Conservation (phyloP, 2,329 filamentous ascomycete genomes). For the Cladosporium halotolerans region DNA sequence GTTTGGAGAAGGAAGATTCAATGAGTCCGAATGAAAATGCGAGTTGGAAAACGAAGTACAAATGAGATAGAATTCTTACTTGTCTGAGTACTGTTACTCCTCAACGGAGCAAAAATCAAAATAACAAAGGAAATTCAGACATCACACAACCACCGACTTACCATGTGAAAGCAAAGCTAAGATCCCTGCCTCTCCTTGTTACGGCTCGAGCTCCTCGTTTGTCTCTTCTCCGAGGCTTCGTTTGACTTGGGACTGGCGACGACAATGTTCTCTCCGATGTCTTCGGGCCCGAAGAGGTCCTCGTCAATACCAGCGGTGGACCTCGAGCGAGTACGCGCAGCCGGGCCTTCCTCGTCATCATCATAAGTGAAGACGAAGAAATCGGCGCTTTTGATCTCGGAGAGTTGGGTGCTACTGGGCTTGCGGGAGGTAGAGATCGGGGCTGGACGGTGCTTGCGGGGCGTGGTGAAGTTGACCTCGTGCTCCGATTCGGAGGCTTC, state of each 20-base stretch:
- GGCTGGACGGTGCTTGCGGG: neutral
- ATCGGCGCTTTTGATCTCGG: neutral
- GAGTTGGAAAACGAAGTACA: too few relatives aligned
- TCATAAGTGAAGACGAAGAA: neutral
- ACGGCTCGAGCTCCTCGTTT: conserved; percentile 3
- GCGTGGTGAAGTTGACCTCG: neutral
- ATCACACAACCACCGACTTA: neutral
- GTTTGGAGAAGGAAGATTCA: too few relatives aligned
- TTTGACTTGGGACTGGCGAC: neutral
- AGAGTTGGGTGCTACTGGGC: neutral
- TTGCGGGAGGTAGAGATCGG: conserved; percentile 6
- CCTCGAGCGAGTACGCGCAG: conserved; percentile 6
- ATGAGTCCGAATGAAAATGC: too few relatives aligned
- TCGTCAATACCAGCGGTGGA: neutral
- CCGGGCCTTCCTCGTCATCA: neutral
- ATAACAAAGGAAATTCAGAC: neutral
- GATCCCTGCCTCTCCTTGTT: neutral
- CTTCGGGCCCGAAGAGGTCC: neutral
- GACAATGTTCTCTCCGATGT: neutral
- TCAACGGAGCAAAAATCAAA: neutral
- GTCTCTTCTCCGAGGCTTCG: neutral
- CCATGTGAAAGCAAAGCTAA: neutral
- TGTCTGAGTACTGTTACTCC: too few relatives aligned
- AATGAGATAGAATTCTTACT: too few relatives aligned
- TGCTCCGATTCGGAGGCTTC: neutral